These are phyloP conservation scores for Polyporus tsugae DNA, from an alignment of 1,284 basidiomycete species.

Conservation along the genomic window DNA sequence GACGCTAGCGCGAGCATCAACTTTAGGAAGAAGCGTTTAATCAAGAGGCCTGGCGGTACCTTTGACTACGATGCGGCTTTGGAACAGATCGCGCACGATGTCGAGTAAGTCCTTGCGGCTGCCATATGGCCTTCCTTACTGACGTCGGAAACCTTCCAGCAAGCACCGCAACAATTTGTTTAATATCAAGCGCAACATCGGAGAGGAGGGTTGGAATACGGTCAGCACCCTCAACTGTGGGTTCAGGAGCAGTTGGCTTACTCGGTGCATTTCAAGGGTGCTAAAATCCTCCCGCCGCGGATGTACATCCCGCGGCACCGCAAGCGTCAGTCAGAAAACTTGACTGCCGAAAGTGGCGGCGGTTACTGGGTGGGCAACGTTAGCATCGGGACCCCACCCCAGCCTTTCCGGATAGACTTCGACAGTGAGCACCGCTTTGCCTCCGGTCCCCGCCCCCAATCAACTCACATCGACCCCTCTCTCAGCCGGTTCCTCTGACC, in stretches of 20 bases:
- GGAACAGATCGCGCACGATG: slow-evolving; percentile 8
- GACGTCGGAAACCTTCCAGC: slow-evolving; percentile 18
- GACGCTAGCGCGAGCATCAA: neutral
- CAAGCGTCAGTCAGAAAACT: slow-evolving; percentile 34
- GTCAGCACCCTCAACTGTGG: neutral
- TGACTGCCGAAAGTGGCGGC: slow-evolving; percentile 33
- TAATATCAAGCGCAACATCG: slow-evolving; percentile 36
- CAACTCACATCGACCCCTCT: neutral
- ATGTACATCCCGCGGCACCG: slow-evolving; percentile 15
- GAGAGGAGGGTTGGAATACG: slow-evolving; percentile 15
- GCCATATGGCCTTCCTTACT: neutral
- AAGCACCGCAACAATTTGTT: slow-evolving; percentile 39
- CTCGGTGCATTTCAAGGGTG: slow-evolving; percentile 27
- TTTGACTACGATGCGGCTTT: neutral
- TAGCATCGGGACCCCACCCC: slow-evolving; percentile 42
- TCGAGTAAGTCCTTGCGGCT: neutral
- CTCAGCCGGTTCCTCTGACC: slow-evolving; percentile 29
- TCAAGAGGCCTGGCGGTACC: neutral
- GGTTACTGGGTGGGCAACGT: slow-evolving; percentile 41
- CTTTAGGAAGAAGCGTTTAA: neutral
- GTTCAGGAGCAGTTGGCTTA: neutral
- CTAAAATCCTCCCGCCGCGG: slow-evolving; percentile 23
- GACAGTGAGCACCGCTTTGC: slow-evolving; percentile 22
- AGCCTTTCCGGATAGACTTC: slow-evolving; percentile 38
- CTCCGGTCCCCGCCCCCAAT: neutral